These are phyloP conservation scores for Malus hybrid DNA, from an alignment of 331 rosid genomes.

Conservation along the genomic window DNA sequence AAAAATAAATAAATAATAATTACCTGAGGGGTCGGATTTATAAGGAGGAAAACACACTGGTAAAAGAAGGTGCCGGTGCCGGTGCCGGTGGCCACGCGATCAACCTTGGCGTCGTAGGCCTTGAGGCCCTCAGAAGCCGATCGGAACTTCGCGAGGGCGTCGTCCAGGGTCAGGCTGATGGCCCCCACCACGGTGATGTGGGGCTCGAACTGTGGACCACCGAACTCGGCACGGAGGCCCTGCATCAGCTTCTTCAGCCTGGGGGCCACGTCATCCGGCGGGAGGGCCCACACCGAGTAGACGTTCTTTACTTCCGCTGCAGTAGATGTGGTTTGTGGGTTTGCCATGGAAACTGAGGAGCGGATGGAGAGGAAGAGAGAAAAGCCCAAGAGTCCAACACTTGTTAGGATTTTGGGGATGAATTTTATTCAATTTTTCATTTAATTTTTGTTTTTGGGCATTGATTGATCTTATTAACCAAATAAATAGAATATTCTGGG, in stretches of 20 bases:
- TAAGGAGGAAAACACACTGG: not conserved
- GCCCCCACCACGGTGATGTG: constrained; percentile 78
- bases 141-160: constrained; percentile 32
- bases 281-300: constrained; percentile 81
- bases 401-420: too few relatives aligned
- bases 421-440: too few relatives aligned
- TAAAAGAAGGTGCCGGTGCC: not conserved
- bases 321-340: too few relatives aligned
- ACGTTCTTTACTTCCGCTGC: constrained; percentile 5
- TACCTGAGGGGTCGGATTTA: not conserved
- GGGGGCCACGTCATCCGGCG: constrained; percentile 44
- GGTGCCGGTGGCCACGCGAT: not conserved
- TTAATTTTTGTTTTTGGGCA: too few relatives aligned
- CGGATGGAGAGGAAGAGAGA: too few relatives aligned
- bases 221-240: constrained; percentile 53
- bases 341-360: too few relatives aligned
- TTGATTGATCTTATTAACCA: too few relatives aligned
- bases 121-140: constrained; percentile 2
- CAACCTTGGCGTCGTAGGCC: not conserved
- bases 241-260: constrained; percentile 42
- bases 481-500: too few relatives aligned
- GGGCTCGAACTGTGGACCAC: constrained; percentile 69
- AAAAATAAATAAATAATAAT: too few relatives aligned
- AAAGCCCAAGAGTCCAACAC: too few relatives aligned
- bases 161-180: constrained; percentile 36